Evolutionary conservation across 352 stramenopile genomes (phyloP), one percentile per base, ranked within the genome.

Genomic region (Phytopythium delawarense): DNA sequence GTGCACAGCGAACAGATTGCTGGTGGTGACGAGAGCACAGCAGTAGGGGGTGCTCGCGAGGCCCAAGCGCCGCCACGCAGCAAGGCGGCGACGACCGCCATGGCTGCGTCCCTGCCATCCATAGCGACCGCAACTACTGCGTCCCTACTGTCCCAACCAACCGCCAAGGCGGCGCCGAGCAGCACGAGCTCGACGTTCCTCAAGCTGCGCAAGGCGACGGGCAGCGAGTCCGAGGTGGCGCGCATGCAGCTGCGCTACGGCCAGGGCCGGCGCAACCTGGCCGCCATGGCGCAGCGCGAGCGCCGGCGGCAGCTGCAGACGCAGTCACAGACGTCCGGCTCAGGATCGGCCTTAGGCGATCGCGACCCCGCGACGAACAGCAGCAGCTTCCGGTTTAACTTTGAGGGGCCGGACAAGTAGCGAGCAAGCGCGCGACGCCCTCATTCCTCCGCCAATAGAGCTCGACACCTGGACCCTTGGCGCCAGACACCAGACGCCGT

Each of bases 191-290:
- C 72, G n/a, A 75, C 78, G 4, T 86, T 88, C 37, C 30, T 90
- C 7, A 86, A 77, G 59, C 64, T 91, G 40, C 74, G 76, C 23
- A 89, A 89, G 40, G 74, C 79, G 9, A 84, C 74, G 45, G 81
- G 76, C 49, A 81, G 72, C 46, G 81, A 91, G 64, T 86, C 76
- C 6, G 81, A 91, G 66, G 62, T 88, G 39, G 74, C 78, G 23
- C 84, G 82, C 63, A 91, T 91, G 81, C 81, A 91, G 32, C 69
- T 91, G 18, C 75, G 72, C 23, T 91, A 91, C 53, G 81, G 81
- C 21, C 72, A 76, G 12, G 81, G 81, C 13, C 70, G 77, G 7
- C 79, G 79, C 42, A 89, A 91, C 45, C 55, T 86, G 45, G 62
- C 69, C 2, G 81, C 81, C 0, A 81, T 69, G 9, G 71, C 76